Conservation (phyloP, 2,329 filamentous ascomycete genomes). For the Remersonia thermophila region DNA sequence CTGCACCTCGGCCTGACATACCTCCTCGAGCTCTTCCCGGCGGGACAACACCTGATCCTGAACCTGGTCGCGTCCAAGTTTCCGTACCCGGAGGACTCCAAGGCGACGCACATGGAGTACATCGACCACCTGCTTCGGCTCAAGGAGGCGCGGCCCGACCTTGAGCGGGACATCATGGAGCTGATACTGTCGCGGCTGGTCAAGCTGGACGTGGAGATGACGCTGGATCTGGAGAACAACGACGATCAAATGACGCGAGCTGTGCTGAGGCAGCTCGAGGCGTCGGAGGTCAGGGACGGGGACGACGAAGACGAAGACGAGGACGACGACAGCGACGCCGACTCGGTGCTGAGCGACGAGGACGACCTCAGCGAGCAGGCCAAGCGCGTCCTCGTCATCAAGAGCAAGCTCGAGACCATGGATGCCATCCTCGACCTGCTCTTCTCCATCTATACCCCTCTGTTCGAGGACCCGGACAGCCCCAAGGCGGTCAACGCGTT, state of each 20-base stretch:
- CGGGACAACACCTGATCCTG: conserved; percentile 58
- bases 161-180: conserved; percentile 70
- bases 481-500: conserved; percentile 61
- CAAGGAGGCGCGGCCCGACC: conserved; percentile 62
- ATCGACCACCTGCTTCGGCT: conserved; percentile 72
- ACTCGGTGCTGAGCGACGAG: conserved; percentile 60
- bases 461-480: conserved; percentile 57
- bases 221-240: conserved; percentile 82
- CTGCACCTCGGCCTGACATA: conserved; percentile 66
- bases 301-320: conserved; percentile 33
- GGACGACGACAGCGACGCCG: conserved; percentile 50
- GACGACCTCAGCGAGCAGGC: conserved; percentile 51
- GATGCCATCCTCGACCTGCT: conserved; percentile 80
- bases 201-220: conserved; percentile 91
- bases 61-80: conserved; percentile 57
- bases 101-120: conserved; percentile 73
- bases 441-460: conserved; percentile 68
- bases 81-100: conserved; percentile 63
- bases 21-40: conserved; percentile 69
- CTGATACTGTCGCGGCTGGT: conserved; percentile 77
- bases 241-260: conserved; percentile 77
- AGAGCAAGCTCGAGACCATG: conserved; percentile 78
- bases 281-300: conserved; percentile 23
- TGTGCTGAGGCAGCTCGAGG: conserved; percentile 44
- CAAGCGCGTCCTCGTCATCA: conserved; percentile 56